Evolutionary conservation across 2,329 filamentous ascomycete species (phyloP), one percentile per base, ranked within the genome.

Genomic region (Fusarium begoniae): DNA sequence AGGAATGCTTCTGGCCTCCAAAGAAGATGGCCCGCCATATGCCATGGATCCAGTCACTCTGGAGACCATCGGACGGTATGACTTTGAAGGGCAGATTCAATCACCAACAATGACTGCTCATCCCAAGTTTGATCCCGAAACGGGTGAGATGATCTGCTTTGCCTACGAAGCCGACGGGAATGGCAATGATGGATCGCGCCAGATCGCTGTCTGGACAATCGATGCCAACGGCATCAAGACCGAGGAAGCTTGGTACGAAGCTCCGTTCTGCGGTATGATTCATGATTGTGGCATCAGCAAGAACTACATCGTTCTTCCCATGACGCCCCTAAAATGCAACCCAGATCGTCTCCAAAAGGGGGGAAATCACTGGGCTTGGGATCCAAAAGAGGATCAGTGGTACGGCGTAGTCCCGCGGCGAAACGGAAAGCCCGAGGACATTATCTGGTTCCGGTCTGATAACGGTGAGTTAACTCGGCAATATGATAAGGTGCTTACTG

Each of bases 241-340:
- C 1, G 26, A 68, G 3, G 64, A 69, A 24, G 44, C 44, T 1
- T 68, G 66, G 66, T 69, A 69, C 2, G 53, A 69, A 40, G 66
- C 66, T 11, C 69, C 69, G 1, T 66, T 69, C 17, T 63, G 59
- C 4, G 59, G 69, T 5, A 67, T 72, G 67, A 71, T 71, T 3
- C 69, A 72, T 3, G 69, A 72, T 6, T 67, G 48, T 8, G 66
- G 51, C 17, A 15, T 69, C 5, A 71, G 56, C 18, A 56, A 72
- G 30, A 72, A 72, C 40, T 72, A 69, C 20, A 30, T 72, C 11
- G 32, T 71, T 4, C 35, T 71, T 3, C 69, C 69, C 7, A 67
- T 71, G 32, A 71, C 55, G 3, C 63, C 63, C 26, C 44, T 66
- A 1, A 66, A 70, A 8, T 68, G 56, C 9, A 45, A 50, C 20